Evolutionary conservation across 352 stramenopile species (phyloP).

Genomic region (Albugo candida): DNA sequence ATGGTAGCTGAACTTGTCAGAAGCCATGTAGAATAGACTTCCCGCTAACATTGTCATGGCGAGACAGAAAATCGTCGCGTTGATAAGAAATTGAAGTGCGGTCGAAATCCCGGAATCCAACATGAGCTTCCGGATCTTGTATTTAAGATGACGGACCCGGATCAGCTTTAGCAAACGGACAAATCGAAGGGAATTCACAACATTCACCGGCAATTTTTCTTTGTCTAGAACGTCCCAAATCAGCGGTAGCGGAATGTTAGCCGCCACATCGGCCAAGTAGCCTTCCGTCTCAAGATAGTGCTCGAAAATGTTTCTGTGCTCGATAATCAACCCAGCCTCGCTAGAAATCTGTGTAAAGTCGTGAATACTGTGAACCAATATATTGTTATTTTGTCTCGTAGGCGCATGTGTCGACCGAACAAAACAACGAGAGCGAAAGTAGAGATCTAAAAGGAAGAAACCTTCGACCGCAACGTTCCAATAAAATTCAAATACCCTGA

Average conservation of each 20-base stretch:
- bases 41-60: slow-evolving; percentile 21
- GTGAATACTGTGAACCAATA: not conserved
- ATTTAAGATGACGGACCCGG: slow-evolving; percentile 20
- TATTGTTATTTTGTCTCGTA: no score
- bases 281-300: slow-evolving; percentile 6
- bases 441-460: slow-evolving; percentile 37
- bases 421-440: slow-evolving; percentile 23
- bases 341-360: not conserved
- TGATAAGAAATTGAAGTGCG: slow-evolving; percentile 22
- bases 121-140: slow-evolving; percentile 20
- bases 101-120: slow-evolving; percentile 20
- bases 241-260: slow-evolving; percentile 19
- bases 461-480: slow-evolving; percentile 19
- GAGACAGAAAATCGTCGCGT: slow-evolving; percentile 25
- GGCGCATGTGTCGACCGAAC: slow-evolving; percentile 9
- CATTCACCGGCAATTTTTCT: slow-evolving; percentile 12
- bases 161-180: slow-evolving; percentile 27
- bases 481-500: slow-evolving; percentile 17
- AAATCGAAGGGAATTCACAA: slow-evolving; percentile 14
- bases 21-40: slow-evolving; percentile 36
- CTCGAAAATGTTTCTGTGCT: not conserved
- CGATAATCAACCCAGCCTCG: not conserved
- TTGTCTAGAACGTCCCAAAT: slow-evolving; percentile 42
- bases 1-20: slow-evolving; percentile 12
- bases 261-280: slow-evolving; percentile 3